phyloP scores from a whole-genome alignment of 345 rosid species.

The Zanthoxylum bungeanum region DNA sequence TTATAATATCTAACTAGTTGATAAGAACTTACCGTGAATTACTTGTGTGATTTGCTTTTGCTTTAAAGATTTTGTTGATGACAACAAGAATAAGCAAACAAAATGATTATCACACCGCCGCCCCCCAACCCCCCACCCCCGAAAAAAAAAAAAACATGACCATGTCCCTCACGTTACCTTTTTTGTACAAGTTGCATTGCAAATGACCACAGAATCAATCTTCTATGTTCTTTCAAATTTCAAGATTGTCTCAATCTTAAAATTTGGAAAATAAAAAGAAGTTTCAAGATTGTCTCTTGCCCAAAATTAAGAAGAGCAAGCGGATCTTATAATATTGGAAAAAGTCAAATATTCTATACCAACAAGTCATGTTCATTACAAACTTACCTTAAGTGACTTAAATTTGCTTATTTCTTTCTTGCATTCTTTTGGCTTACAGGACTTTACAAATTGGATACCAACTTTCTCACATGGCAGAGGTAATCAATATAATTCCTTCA shows the following conservation, averaged over 20 bases:
- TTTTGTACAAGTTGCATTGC: not conserved
- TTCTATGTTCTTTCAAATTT: no score
- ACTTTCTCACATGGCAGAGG: not conserved
- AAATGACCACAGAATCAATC: not conserved
- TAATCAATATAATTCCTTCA: not conserved
- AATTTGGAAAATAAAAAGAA: no score
- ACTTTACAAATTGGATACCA: not conserved
- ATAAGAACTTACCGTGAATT: no score
- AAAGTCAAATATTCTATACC: not conserved
- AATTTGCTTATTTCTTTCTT: not conserved
- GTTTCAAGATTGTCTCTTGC: no score
- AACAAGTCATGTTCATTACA: not conserved
- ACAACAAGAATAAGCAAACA: not conserved
- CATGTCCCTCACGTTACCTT: not conserved
- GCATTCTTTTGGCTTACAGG: not conserved
- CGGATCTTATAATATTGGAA: not conserved
- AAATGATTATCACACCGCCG: not conserved
- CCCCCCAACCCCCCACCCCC: no score
- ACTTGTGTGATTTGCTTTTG: not conserved
- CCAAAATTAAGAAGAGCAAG: not conserved
- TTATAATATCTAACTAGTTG: no score
- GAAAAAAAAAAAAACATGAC: not conserved
- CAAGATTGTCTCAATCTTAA: no score
- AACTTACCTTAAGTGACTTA: not conserved
- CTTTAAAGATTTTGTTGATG: constrained; percentile 3